A percentile compares a stretch with the other conserved stretches of the same genome.
These are phyloP conservation scores for Daldinia decipiens DNA, from an alignment of 495 filamentous ascomycete species.

Conservation along the genomic window DNA sequence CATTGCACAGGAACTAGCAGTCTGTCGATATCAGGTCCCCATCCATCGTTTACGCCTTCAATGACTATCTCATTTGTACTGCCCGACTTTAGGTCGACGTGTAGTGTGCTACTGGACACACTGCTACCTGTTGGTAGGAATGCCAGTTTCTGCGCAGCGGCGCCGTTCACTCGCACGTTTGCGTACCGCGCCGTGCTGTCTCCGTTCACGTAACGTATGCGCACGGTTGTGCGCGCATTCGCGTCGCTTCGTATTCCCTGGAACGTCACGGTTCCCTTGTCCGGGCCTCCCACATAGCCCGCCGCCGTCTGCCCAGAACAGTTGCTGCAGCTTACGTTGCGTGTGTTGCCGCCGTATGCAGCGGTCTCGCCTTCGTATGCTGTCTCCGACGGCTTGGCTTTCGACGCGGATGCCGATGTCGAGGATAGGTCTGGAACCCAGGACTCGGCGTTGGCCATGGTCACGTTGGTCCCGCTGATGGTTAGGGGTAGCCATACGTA, in stretches of 20 bases:
- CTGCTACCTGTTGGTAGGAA: slow-evolving; percentile 59
- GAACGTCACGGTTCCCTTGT: slow-evolving; percentile 60
- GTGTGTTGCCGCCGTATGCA: slow-evolving; percentile 48
- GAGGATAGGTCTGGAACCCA: slow-evolving; percentile 57
- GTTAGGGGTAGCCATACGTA: slow-evolving; percentile 74
- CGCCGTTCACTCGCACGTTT: slow-evolving; percentile 67
- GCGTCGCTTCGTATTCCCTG: slow-evolving; percentile 55
- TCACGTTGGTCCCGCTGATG: slow-evolving; percentile 65
- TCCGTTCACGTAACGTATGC: slow-evolving; percentile 64
- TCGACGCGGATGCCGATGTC: slow-evolving; percentile 43
- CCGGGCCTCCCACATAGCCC: slow-evolving; percentile 65
- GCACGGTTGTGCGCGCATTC: slow-evolving; percentile 61
- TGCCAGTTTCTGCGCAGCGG: slow-evolving; percentile 56
- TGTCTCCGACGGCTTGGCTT: slow-evolving; percentile 59
- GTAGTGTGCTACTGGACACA: slow-evolving; percentile 48
- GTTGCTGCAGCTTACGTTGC: slow-evolving; percentile 53
- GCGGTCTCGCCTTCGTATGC: slow-evolving; percentile 61
- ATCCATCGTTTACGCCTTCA: slow-evolving; percentile 57
- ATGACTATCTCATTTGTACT: slow-evolving; percentile 59
- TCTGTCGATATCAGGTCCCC: slow-evolving; percentile 66
- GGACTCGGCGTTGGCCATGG: slow-evolving; percentile 61
- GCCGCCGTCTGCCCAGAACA: slow-evolving; percentile 60
- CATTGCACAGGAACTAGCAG: slow-evolving; percentile 61
- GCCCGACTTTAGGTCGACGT: slow-evolving; percentile 56
- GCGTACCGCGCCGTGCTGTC: slow-evolving; percentile 63